Evolutionary conservation across 805 yeast genomes (phyloP), one percentile per base, ranked within the genome.

Genomic region (Wickerhamomyces strasburgensis): DNA sequence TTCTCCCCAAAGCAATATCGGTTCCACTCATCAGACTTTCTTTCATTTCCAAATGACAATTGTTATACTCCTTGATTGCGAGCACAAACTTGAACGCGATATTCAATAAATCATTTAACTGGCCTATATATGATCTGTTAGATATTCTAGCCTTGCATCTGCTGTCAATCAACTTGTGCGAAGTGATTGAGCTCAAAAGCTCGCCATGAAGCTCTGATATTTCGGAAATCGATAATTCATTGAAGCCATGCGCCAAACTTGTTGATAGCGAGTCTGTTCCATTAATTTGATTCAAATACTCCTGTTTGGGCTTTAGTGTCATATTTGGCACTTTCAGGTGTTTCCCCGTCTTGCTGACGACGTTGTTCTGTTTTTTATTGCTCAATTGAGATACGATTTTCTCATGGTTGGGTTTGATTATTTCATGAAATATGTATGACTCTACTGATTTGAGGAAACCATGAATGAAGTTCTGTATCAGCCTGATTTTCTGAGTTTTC

Each of bases 161-260:
- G 8, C 57, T 49, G 34, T 57, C 60, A 27, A 67, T 53, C 8
- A 70, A 40, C 34, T 60, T 61, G 36, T 62, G 59, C 13, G 61
- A 51, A 3, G 69, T 60, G 15, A 69, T 64, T 1, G 62, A 54
- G 2, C 27, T 31, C n/a, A 68, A 52, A 39, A 62, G 68, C 2
- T 47, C 37, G 5, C 52, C 33, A 42, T 68, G 72, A 2, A 60
- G 29, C 3, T 39, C 15, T n/a, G 48, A 45, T 10, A 80, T 49
- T 29, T 76, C 78, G 44, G 78, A 80, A 33, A 80, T 56, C 10
- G 73, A 68, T 31, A 61, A 60, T 14, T 60, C 63, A 29, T 57
- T 57, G 36, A 49, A 39, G 0, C 32, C 38, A 23, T 45, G 48
- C 2, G 32, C 30, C 5, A 31, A 17, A 9, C n/a, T 39, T 2